Base-by-base conservation (phyloP, 2,329 filamentous ascomycete genomes). In the Graphiopsis chlorocephala region DNA sequence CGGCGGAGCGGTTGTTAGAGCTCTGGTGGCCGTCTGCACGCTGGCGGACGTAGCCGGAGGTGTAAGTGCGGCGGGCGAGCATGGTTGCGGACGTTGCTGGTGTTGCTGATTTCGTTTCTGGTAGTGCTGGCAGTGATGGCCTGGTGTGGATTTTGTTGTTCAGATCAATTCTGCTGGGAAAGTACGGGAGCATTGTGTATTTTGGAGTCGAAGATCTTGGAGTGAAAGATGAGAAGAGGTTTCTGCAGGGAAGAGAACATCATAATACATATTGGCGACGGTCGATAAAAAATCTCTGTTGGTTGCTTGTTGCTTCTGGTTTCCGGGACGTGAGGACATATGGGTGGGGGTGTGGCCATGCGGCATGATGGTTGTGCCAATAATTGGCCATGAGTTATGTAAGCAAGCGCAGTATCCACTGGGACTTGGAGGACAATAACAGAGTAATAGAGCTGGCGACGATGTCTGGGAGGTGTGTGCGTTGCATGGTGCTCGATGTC, bases 1-100 rank as follows among this genome's bases (percentile, higher is more conserved):
- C 5, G 50, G 50, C 8, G 8, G n/a, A 29, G 7, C 15, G 50
- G 26, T 17, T 23, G 8, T 6, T 53, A 11, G 29, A 14, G 1
- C n/a, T 12, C n/a, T n/a, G n/a, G 53, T 5, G 11, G 3, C 10
- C 12, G 20, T 38, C 31, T 38, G 1, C 20, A 12, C 8, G n/a
- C 31, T 38, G 28, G 31, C 15, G 26, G 26, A 8, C 10, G 26
- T 29, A 14, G 29, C 20, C 10, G 20, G 47, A 35, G 5, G 12
- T n/a, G 45, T 20, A 2, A 20, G 17, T 33, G 31, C 59, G 59
- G 45, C 59, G 45, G 59, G 59, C 47, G 47, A 61, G 47, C 59
- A 61, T 61, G 58, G 29, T 8, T 52, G 48, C 48, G 15, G 26
- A 4, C n/a, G 15, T 29, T 17, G 17, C 10, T 17, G 48, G 5